Conservation (phyloP, 2,329 filamentous ascomycete genomes). For the Phialophora chinensis region DNA sequence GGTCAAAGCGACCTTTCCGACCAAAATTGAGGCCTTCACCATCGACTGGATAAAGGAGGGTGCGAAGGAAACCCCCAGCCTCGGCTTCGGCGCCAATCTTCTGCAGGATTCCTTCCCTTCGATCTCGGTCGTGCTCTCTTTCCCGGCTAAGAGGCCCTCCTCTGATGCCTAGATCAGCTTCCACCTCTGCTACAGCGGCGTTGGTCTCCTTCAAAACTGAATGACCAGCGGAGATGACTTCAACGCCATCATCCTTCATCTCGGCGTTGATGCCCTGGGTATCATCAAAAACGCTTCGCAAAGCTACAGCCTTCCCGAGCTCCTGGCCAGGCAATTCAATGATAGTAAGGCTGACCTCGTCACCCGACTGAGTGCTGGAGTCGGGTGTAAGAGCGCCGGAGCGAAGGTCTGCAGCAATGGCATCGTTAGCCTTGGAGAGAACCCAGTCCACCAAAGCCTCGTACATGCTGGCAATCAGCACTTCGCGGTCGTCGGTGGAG, state of each 20-base stretch:
- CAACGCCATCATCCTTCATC: slow-evolving; percentile 94
- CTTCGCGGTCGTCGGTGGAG: slow-evolving; percentile 81
- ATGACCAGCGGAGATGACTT: slow-evolving; percentile 73
- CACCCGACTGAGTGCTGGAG: slow-evolving; percentile 67
- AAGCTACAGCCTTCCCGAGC: slow-evolving; percentile 83
- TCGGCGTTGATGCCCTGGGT: slow-evolving; percentile 90
- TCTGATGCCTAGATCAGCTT: slow-evolving; percentile 77
- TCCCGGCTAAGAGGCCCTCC: slow-evolving; percentile 71
- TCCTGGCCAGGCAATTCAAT: slow-evolving; percentile 81
- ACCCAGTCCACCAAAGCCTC: slow-evolving; percentile 96
- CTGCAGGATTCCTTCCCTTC: slow-evolving; percentile 81
- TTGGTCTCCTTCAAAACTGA: slow-evolving; percentile 89
- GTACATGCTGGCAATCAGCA: slow-evolving; percentile 84
- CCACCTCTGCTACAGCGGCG: slow-evolving; percentile 76
- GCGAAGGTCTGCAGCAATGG: slow-evolving; percentile 77
- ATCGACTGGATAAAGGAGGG: slow-evolving; percentile 77
- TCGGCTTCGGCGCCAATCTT: slow-evolving; percentile 84
- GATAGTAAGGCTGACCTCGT: slow-evolving; percentile 87
- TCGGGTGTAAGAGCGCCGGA: slow-evolving; percentile 45
- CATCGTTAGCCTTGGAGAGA: slow-evolving; percentile 82
- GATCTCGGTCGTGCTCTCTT: slow-evolving; percentile 78
- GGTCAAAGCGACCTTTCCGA: slow-evolving; percentile 76
- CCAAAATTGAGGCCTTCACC: slow-evolving; percentile 82
- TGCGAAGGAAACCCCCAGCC: slow-evolving; percentile 79
- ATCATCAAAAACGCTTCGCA: slow-evolving; percentile 93